Percentiles rank a stretch among this genome's conserved stretches.
Conservation (phyloP, 2,329 filamentous ascomycete species). For the Trichoderma koningii region DNA sequence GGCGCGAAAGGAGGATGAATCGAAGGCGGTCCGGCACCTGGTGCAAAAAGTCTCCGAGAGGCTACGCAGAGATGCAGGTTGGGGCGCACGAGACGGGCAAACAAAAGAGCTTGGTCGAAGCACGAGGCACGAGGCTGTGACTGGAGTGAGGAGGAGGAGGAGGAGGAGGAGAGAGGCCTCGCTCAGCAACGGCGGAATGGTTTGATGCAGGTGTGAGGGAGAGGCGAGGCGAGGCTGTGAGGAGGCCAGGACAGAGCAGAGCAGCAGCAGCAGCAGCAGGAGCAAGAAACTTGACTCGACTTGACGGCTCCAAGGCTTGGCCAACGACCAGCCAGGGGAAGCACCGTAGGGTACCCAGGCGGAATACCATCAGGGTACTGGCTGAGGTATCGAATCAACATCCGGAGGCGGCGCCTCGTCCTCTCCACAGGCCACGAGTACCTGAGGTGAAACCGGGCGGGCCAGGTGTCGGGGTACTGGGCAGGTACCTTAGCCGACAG, state of each 20-base stretch:
- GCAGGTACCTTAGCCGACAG: neutral
- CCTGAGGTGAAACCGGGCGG: too few relatives aligned
- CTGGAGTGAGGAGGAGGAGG: too few relatives aligned
- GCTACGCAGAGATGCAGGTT: slow-evolving; percentile 13
- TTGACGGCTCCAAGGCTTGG: neutral
- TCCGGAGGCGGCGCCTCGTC: neutral
- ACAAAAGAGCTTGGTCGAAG: neutral
- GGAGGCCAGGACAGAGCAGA: neutral
- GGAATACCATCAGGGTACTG: too few relatives aligned
- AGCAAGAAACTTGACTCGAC: too few relatives aligned
- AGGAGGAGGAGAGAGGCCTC: too few relatives aligned
- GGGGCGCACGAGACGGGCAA: slow-evolving; percentile 9
- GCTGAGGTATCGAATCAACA: neutral
- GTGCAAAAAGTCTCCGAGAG: slow-evolving; percentile 23
- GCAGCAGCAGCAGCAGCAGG: too few relatives aligned
- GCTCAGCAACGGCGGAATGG: neutral
- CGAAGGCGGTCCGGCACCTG: neutral
- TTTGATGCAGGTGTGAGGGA: slow-evolving; percentile 20
- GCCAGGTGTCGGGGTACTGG: too few relatives aligned
- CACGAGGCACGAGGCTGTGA: neutral
- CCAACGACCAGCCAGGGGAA: neutral
- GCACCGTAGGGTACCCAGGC: too few relatives aligned
- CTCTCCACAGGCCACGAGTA: neutral
- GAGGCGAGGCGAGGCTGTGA: neutral
- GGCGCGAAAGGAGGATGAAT: neutral